Evolutionary conservation across 345 rosid genomes (phyloP), one percentile per base, ranked within the genome.

Genomic region (Camelina hispida): DNA sequence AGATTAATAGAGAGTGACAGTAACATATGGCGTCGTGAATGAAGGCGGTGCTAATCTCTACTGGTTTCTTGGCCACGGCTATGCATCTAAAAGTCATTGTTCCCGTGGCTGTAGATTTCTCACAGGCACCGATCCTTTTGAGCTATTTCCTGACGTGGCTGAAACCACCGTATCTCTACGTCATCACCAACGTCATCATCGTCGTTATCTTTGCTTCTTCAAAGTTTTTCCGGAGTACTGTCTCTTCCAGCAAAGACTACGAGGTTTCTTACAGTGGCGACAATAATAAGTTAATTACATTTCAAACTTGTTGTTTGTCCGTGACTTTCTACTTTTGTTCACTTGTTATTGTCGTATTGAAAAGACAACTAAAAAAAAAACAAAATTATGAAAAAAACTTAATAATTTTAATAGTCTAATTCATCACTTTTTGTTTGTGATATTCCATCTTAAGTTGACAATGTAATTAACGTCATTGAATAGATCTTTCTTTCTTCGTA

Each of bases 131-230:
- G 7, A 25, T 51, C 6, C n/a, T 84, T 8, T 81, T 83, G 80
- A 77, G 75, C 72, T 85, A 85, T 1, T 10, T 88, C 4, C 30
- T 72, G 16, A 66, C 86, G 0, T 89, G 88, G 93, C 80, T 84
- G 37, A 85, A 66, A 66, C 97, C 96, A 6, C 90, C 87, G 14
- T 85, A 82, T 72, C 83, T 84, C 2, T 89, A 83, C 71, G 54
- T 88, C 62, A 9, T 89, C 50, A 79, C 84, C 66, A 89, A 91
- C 76, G 69, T 57, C 66, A 88, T 91, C 80, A 91, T 89, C 84
- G 68, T 87, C 79, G 68, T 74, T 57, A 87, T 91, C 67, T 88
- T 68, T 44, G 85, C 82, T 35, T 81, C 92, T 28, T 85, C 93
- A 1, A 76, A 79, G 48, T 83, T 79, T 66, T 80, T 66, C 73